Evolutionary conservation across 1,284 basidiomycete genomes (phyloP), one percentile per base, ranked within the genome.

Genomic region (Tilletia indica): DNA sequence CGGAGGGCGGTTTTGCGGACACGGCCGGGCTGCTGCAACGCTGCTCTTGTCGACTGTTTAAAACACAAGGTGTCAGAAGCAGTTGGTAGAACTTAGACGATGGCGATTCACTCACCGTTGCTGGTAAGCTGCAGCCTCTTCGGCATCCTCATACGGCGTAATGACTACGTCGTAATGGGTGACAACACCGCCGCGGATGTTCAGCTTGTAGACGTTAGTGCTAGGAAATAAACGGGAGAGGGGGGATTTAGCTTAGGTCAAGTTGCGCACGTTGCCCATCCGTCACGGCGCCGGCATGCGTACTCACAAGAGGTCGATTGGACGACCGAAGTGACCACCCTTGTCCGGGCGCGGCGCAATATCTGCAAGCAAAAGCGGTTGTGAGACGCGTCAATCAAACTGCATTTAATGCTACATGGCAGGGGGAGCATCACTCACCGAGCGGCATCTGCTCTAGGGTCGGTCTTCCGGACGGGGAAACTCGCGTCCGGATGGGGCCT

Each of bases 141-240:
- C 64, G 3, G 61, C 9, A 5, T 69, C 67, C 9, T 75, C 68
- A 6, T 39, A 25, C 31, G 61, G 61, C 16, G 36, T 39, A n/a
- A 80, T 79, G 11, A 73, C 66, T 47, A 79, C 72, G 48, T 75
- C 71, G 71, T 76, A 71, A 0, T 73, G 79, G 16, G 72, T 68
- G 16, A 75, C 63, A 21, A 49, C 63, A 0, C n/a, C 48, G 36
- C 61, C 36, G 14, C 34, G 8, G 38, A 64, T 36, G 36, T 64
- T 64, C 31, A 64, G 8, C 61, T 64, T 64, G 61, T 38, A 64
- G 38, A 64, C 34, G n/a, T 64, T 64, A 0, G 61, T 34, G 34
- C 61, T 64, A 38, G 16, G 14, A 54, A n/a, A 19, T 8, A 45
- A 45, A 45, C 0, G 14, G 42, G 42, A 45, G 42, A 45, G 6